A percentile compares a stretch with the other conserved stretches of the same genome.
These are phyloP conservation scores for Peribolospora baueri DNA, from an alignment of 768 basidiomycete genomes.

Conservation along the genomic window DNA sequence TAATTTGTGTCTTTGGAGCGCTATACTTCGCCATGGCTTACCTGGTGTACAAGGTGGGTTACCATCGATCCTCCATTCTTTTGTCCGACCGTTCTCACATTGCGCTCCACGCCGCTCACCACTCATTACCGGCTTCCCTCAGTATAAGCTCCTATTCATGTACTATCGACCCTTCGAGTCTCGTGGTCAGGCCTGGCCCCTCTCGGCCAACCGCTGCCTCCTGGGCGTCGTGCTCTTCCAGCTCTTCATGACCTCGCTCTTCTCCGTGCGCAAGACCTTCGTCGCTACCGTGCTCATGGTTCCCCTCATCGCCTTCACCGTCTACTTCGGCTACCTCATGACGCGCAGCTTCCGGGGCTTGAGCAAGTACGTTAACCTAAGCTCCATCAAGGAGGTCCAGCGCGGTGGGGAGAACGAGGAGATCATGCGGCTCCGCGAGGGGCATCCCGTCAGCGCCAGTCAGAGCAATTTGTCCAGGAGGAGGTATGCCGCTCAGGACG, in stretches of 20 bases:
- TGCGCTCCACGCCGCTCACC: background rate
- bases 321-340: constrained; percentile 60
- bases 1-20: constrained; percentile 84
- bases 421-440: constrained; percentile 44
- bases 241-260: constrained; percentile 89
- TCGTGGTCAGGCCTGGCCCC: constrained; percentile 90
- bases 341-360: constrained; percentile 42
- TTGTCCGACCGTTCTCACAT: background rate
- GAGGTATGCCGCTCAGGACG: constrained; percentile 78
- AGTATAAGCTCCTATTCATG: constrained; percentile 27
- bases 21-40: constrained; percentile 91
- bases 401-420: constrained; percentile 61
- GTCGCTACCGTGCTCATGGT: constrained; percentile 37
- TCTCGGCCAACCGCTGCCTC: constrained; percentile 74
- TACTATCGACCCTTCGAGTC: constrained; percentile 98
- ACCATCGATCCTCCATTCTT: background rate
- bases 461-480: constrained; percentile 72
- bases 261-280: constrained; percentile 42
- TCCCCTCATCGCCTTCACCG: constrained; percentile 50
- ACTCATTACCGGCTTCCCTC: background rate
- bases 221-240: constrained; percentile 86
- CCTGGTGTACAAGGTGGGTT: constrained; percentile 79
- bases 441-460: constrained; percentile 66
- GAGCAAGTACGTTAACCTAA: constrained; percentile 59
- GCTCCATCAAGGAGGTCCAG: constrained; percentile 68